Evolutionary conservation across 257 asterid species (phyloP), one percentile per base, ranked within the genome.

Genomic region (Solanum commersonii): DNA sequence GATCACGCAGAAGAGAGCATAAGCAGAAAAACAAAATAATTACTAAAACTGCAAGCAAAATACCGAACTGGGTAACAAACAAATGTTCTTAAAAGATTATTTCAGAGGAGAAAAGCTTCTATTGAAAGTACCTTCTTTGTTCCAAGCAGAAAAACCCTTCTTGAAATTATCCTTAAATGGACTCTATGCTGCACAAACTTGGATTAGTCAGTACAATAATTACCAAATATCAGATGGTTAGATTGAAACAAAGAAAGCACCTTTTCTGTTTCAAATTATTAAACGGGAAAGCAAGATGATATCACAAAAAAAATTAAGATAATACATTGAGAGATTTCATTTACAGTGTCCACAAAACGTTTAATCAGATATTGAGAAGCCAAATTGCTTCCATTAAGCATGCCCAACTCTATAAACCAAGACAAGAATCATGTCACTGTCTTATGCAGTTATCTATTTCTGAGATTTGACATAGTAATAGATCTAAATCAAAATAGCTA

Each of bases 1-100:
- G 90, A 89, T 96, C 98, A 33, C 87, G 93, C 72, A 92, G 72
- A 59, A 93, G 98, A 88, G 94, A 95, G 94, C 77, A 42, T 31
- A 88, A 83, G 38, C 35, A 83, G 34, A 65, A 86, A 29, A 63
- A 85, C 6, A 37, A 68, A 77, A 11, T 63, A 68, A 74, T 49
- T 8, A 38, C 63, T 46, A 44, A 59, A 84, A 37, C 72, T 65
- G 42, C 25, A 72, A 33, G 44, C 25, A 31, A 33, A 72, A 68
- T 72, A 33, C 25, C 22, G 25, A 33, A 33, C 79, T 16, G 12
- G 79, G 79, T 8, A 72, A 71, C 42, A 72, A 33, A 72, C 44
- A 72, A 72, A 15, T 71, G 79, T 33, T 33, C 44, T 72, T 72
- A 31, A 72, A 33, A 73, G 15, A 73, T 73, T 34, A 73, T 34